Conservation (phyloP, 2,329 filamentous ascomycete species). For the Colletotrichum endophyticum region DNA sequence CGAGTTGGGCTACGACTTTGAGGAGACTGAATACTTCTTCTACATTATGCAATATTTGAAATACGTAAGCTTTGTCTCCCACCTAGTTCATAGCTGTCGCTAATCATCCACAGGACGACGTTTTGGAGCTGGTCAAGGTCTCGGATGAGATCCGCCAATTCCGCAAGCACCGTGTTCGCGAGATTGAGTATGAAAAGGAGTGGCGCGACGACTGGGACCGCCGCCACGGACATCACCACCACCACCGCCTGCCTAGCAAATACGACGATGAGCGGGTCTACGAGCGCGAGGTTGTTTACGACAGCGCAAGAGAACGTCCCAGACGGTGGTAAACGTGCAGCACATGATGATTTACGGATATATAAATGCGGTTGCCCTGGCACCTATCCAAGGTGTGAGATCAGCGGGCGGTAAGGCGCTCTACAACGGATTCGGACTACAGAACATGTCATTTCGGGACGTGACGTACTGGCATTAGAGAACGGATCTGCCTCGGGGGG, state of each 20-base stretch:
- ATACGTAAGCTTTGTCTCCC: constrained; percentile 69
- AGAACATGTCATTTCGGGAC: constrained; percentile 1
- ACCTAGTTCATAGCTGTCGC: constrained; percentile 13
- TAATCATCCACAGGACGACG: constrained; percentile 73
- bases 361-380: neutral
- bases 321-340: constrained; percentile 9
- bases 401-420: neutral
- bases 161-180: constrained; percentile 56
- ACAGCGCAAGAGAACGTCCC: constrained; percentile 37
- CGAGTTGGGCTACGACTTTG: constrained; percentile 82
- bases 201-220: constrained; percentile 57
- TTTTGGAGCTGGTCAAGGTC: constrained; percentile 80
- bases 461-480: constrained; percentile 12
- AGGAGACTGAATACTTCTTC: constrained; percentile 88
- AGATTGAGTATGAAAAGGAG: constrained; percentile 64
- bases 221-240: constrained; percentile 35
- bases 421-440: constrained; percentile 5
- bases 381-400: neutral
- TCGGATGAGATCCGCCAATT: constrained; percentile 80
- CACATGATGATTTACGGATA: neutral
- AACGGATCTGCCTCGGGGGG: neutral
- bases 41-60: constrained; percentile 91
- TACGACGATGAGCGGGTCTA: constrained; percentile 69
- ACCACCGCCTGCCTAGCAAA: constrained; percentile 32
- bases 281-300: constrained; percentile 72